Conservation (phyloP, 805 yeast species). For the Maudiozyma barnettii region DNA sequence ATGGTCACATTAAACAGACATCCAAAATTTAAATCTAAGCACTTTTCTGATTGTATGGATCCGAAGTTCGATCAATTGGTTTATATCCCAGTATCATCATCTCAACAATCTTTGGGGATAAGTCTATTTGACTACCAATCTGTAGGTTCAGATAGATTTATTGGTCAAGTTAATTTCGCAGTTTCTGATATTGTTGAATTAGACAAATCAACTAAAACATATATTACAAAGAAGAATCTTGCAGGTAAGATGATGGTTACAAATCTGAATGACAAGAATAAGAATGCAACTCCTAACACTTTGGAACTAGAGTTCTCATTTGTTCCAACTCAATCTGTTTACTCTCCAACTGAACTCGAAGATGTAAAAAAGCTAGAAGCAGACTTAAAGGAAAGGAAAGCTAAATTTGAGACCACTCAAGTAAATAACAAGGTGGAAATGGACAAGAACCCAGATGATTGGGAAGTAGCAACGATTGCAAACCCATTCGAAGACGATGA, state of each 20-base stretch:
- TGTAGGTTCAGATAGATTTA: conserved; percentile 49
- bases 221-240: conserved; percentile 43
- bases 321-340: conserved; percentile 56
- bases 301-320: conserved; percentile 51
- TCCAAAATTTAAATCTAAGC: conserved; percentile 44
- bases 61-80: conserved; percentile 53
- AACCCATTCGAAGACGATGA: conserved; percentile 33
- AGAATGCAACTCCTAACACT: conserved; percentile 41
- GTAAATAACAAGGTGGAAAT: conserved; percentile 40
- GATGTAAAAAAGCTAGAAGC: conserved; percentile 37
- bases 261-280: conserved; percentile 24
- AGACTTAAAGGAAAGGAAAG: conserved; percentile 30
- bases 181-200: conserved; percentile 36
- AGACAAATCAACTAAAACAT: conserved; percentile 39
- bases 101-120: conserved; percentile 48
- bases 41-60: conserved; percentile 42
- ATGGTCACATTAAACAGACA: conserved; percentile 50
- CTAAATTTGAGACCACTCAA: conserved; percentile 36
- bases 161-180: conserved; percentile 50
- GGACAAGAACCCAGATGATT: conserved; percentile 49
- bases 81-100: conserved; percentile 52
- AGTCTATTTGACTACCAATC: conserved; percentile 61
- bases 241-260: conserved; percentile 33
- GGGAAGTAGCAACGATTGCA: conserved; percentile 50
- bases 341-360: conserved; percentile 45